These are phyloP conservation scores for Epichloe amarillans DNA, from an alignment of 2,329 filamentous ascomycete species.

Conservation along the genomic window DNA sequence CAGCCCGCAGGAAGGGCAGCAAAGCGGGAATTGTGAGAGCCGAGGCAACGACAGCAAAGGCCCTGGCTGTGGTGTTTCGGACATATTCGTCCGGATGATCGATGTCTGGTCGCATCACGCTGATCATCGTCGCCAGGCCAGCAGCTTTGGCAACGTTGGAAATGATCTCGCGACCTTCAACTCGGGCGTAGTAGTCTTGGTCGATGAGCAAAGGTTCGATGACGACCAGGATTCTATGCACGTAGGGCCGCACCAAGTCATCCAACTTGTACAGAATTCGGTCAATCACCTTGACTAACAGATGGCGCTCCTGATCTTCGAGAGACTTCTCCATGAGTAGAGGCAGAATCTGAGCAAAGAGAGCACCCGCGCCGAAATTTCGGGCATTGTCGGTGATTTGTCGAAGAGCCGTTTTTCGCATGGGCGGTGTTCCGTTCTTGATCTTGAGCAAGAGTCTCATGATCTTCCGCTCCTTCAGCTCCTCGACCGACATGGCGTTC, in stretches of 20 bases:
- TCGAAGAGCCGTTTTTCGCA: slow-evolving; percentile 94
- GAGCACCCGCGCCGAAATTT: slow-evolving; percentile 81
- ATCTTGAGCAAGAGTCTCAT: slow-evolving; percentile 95
- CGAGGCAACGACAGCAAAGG: slow-evolving; percentile 93
- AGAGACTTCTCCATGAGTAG: slow-evolving; percentile 96
- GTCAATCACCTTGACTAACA: slow-evolving; percentile 98
- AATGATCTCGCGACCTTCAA: slow-evolving; percentile 97
- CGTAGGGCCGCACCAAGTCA: slow-evolving; percentile 87
- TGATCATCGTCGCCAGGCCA: slow-evolving; percentile 96
- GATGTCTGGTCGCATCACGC: slow-evolving; percentile 96
- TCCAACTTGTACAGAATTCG: slow-evolving; percentile 97
- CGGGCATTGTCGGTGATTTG: slow-evolving; percentile 96
- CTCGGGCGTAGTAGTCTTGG: slow-evolving; percentile 97
- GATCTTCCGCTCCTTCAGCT: slow-evolving; percentile 95
- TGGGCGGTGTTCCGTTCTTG: slow-evolving; percentile 97
- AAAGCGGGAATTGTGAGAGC: slow-evolving; percentile 91
- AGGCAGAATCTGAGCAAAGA: slow-evolving; percentile 96
- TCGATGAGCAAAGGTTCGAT: slow-evolving; percentile 99
- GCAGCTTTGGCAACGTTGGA: slow-evolving; percentile 95
- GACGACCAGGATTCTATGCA: slow-evolving; percentile 96
- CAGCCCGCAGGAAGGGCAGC: slow-evolving; percentile 85
- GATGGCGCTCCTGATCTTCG: slow-evolving; percentile 93
- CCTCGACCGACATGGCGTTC: slow-evolving; percentile 81
- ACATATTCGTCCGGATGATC: slow-evolving; percentile 98
- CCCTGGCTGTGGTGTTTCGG: slow-evolving; percentile 89